Conservation (phyloP, 768 basidiomycete genomes). For the Gymnopilus dilepis region DNA sequence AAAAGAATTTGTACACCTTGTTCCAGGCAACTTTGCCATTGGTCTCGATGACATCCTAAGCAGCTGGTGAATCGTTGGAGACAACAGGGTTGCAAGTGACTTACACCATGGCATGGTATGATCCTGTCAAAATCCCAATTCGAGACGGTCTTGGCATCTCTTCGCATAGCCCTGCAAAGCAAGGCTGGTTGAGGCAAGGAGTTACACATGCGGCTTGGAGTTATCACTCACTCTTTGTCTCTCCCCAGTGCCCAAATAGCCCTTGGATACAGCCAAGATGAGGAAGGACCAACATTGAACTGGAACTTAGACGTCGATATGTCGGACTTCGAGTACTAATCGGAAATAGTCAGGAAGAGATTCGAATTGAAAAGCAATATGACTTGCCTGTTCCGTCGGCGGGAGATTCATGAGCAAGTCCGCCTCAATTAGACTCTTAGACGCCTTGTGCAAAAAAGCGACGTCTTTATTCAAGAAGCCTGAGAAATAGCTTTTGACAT, state of each 20-base stretch:
- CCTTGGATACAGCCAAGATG: slow-evolving; percentile 37
- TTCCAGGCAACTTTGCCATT: slow-evolving; percentile 62
- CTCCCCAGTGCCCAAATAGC: slow-evolving; percentile 39
- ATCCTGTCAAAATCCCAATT: slow-evolving; percentile 78
- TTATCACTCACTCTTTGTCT: slow-evolving; percentile 45
- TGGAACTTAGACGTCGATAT: slow-evolving; percentile 27
- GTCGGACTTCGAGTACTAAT: slow-evolving; percentile 47
- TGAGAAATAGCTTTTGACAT: slow-evolving; percentile 60
- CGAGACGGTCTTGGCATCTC: slow-evolving; percentile 66
- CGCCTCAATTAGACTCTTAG: slow-evolving; percentile 77
- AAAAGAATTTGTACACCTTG: slow-evolving; percentile 41
- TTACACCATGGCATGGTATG: slow-evolving; percentile 71
- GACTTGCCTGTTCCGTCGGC: slow-evolving; percentile 67
- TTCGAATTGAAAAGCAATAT: background rate
- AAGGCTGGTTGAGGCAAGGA: background rate
- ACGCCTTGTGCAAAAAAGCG: slow-evolving; percentile 76
- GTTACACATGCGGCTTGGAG: background rate
- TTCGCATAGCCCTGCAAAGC: slow-evolving; percentile 55
- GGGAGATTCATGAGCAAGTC: slow-evolving; percentile 88
- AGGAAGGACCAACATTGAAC: slow-evolving; percentile 35
- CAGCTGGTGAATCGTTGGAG: background rate
- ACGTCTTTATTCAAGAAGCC: slow-evolving; percentile 81
- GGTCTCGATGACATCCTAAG: slow-evolving; percentile 64
- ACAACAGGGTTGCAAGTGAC: slow-evolving; percentile 16
- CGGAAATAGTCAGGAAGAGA: background rate